Conservation (phyloP, 805 yeast genomes). For the Saccharomycopsis lassenensis region DNA sequence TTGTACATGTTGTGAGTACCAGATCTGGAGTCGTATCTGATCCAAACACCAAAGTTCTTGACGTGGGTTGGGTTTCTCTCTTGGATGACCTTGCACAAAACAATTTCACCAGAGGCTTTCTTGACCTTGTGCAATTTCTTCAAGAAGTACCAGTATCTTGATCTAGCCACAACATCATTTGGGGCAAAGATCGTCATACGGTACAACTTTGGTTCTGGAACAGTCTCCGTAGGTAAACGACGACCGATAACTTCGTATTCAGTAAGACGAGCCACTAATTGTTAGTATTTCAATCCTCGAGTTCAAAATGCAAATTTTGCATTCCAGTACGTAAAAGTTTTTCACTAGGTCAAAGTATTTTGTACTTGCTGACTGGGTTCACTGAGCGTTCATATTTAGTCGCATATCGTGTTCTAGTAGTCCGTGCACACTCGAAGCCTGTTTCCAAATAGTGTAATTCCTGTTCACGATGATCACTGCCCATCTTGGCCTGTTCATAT, state of each 20-base stretch:
- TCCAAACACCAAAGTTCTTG: slow-evolving; percentile 99
- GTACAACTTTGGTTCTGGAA: slow-evolving; percentile 99
- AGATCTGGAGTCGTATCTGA: slow-evolving; percentile 99
- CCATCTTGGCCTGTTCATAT: too few species aligned
- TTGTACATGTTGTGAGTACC: slow-evolving; percentile 99
- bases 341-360: too few species aligned
- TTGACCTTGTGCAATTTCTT: slow-evolving; percentile 98
- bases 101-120: slow-evolving; percentile 99
- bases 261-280: slow-evolving; percentile 87
- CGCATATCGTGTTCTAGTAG: too few species aligned
- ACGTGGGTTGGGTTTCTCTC: slow-evolving; percentile 98
- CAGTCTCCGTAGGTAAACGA: slow-evolving; percentile 97
- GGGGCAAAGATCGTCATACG: slow-evolving; percentile 99
- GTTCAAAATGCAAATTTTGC: too few species aligned
- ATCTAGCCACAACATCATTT: slow-evolving; percentile 97
- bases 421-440: too few species aligned
- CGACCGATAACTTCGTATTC: slow-evolving; percentile 99
- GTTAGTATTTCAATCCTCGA: slow-evolving; percentile 8
- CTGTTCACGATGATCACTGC: too few species aligned
- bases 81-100: slow-evolving; percentile 79
- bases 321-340: too few species aligned
- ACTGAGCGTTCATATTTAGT: too few species aligned
- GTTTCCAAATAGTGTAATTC: too few species aligned
- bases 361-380: too few species aligned
- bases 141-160: slow-evolving; percentile 99